These are phyloP conservation scores for Quercus rubra DNA, from an alignment of 306 rosid species.

Conservation along the genomic window DNA sequence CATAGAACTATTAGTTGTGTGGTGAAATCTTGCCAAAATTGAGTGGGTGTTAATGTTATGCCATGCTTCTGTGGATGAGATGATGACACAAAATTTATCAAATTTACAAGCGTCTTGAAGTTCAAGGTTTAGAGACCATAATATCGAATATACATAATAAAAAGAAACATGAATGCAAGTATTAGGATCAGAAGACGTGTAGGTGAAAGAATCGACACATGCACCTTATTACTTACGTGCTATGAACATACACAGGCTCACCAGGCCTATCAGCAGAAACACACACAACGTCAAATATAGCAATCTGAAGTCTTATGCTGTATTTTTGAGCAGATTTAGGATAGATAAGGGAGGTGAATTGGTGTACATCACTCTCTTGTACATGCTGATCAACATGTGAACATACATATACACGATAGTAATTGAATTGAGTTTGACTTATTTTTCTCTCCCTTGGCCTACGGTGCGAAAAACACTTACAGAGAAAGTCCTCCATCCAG, in stretches of 20 bases:
- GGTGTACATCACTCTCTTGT: not conserved
- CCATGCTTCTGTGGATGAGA: not conserved
- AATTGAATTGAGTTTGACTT: not conserved
- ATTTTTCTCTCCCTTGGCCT: constrained; percentile 17
- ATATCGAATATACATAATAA: not conserved
- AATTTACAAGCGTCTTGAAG: not conserved
- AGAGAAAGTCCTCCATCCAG: constrained; percentile 42
- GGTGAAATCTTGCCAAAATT: not conserved
- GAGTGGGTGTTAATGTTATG: not conserved
- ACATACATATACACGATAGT: not conserved
- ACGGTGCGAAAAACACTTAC: constrained; percentile 36
- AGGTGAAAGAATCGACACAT: too few relatives aligned
- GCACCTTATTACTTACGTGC: not conserved
- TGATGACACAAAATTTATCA: not conserved
- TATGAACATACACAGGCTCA: not conserved
- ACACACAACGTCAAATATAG: not conserved
- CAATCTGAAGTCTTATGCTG: not conserved
- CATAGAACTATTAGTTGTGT: not conserved
- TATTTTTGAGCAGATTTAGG: not conserved
- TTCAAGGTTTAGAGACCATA: not conserved
- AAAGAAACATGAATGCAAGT: not conserved
- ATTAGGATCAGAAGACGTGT: too few relatives aligned
- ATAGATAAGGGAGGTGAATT: not conserved
- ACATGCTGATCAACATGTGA: not conserved
- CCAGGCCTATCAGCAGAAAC: not conserved